Base-by-base conservation (phyloP, 805 yeast genomes). In the Yamadazyma akitaensis region DNA sequence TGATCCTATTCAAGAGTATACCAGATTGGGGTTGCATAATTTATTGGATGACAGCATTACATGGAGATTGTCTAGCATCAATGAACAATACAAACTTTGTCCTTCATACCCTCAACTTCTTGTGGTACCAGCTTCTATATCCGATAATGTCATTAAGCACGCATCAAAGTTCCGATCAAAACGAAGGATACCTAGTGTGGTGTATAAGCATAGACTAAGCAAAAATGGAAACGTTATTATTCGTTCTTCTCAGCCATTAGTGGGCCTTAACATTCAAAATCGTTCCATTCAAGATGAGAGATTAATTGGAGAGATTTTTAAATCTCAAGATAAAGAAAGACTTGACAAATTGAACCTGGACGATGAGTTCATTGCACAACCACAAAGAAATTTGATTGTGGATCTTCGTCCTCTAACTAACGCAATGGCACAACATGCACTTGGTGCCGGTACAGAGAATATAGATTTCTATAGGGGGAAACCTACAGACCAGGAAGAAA, bases 361-460 rank as follows among this genome's bases (percentile, higher is more conserved):
- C 19, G 51, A 55, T 19, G 68, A 60, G 5, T 55, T 59, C 37
- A 57, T 54, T 13, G 58, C 56, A 16, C 73, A 69, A 50, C 72
- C 73, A 6, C 70, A 69, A 64, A 62, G 54, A 58, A 76, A 91
- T 58, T 64, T 94, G 25, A 82, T 94, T 26, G 92, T 89, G 4
- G 99, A 94, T 67, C 86, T 96, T 18, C 73, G 99, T 46, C 99
- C 99, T 0, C 64, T 90, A 21, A 85, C 97, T 0, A 94, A 94
- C 64, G 98, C 98, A 7, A 79, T 90, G 79, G 98, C 97, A 0
- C 98, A 94, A 58, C 88, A 88, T 39, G 98, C 98, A 0, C 67
- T 94, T 13, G 99, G 99, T 11, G 99, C 97, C n/a, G 99, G 99
- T 0, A 85, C 97, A 0, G 99, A 94, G 61, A 85, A 80, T 53